Conservation (phyloP, 106 monocot genomes). For the Acorus gramineus region DNA sequence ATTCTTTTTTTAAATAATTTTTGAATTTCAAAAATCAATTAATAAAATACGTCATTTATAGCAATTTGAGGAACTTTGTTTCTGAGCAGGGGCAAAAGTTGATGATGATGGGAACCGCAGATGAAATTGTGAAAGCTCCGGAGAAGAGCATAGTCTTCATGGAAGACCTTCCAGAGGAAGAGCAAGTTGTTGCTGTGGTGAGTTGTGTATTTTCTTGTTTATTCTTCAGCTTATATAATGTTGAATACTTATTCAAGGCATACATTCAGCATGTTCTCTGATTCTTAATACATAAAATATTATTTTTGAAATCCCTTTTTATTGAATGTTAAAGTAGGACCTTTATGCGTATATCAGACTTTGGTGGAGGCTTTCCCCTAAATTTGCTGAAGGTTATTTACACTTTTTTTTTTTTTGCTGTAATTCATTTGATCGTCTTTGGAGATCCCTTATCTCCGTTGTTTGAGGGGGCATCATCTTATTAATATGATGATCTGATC, state of each 20-base stretch:
- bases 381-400: too few species aligned
- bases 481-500: too few species aligned
- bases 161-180: conserved; percentile 97
- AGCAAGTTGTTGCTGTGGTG: conserved; percentile 84
- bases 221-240: neutral
- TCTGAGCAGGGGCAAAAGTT: conserved; percentile 79
- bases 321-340: too few species aligned
- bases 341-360: too few species aligned
- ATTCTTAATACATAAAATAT: too few species aligned
- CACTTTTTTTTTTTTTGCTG: too few species aligned
- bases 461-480: too few species aligned
- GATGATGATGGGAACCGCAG: conserved; percentile 99
- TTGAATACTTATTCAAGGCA: neutral
- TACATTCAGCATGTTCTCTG: too few species aligned
- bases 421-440: too few species aligned
- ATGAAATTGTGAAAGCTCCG: conserved; percentile 94
- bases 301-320: too few species aligned
- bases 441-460: too few species aligned
- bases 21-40: neutral
- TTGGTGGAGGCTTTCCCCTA: too few species aligned
- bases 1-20: conserved; percentile 1
- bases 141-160: conserved; percentile 89
- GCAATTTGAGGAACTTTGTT: neutral
- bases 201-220: neutral
- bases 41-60: neutral